Evolutionary conservation across 495 filamentous ascomycete genomes (phyloP).

Genomic region (Xylaria acuta): DNA sequence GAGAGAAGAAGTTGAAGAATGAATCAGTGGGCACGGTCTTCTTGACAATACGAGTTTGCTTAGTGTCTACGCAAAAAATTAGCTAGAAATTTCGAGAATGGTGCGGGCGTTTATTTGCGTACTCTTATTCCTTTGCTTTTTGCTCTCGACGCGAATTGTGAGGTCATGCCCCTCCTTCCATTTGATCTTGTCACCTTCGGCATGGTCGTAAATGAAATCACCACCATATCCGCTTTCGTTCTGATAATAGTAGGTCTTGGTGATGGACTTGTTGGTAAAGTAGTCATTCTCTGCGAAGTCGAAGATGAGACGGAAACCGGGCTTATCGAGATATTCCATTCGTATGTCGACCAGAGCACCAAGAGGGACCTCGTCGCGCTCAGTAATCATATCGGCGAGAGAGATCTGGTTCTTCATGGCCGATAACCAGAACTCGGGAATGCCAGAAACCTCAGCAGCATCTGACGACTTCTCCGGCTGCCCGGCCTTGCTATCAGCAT

Average conservation of each 20-base stretch:
- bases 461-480: constrained; percentile 56
- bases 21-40: constrained; percentile 98
- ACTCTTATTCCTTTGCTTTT: constrained; percentile 99
- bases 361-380: constrained; percentile 91
- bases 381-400: constrained; percentile 96
- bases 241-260: constrained; percentile 99
- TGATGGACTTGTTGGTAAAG: constrained; percentile 95
- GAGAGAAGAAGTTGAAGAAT: constrained; percentile 99
- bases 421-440: constrained; percentile 99
- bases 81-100: constrained; percentile 37
- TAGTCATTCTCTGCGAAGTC: constrained; percentile 94
- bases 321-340: constrained; percentile 98
- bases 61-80: constrained; percentile 72
- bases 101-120: constrained; percentile 44
- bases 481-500: constrained; percentile 57
- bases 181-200: constrained; percentile 95
- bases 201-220: constrained; percentile 99
- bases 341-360: constrained; percentile 92
- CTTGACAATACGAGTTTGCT: constrained; percentile 98
- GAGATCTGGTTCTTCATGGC: constrained; percentile 99
- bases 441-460: constrained; percentile 64
- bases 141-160: constrained; percentile 93
- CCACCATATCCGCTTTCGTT: constrained; percentile 98
- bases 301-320: constrained; percentile 97
- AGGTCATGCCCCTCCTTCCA: constrained; percentile 95